phyloP scores from a whole-genome alignment of 225 moss, liverwort and hornwort species.

The Pseudisothecium myosuroides region DNA sequence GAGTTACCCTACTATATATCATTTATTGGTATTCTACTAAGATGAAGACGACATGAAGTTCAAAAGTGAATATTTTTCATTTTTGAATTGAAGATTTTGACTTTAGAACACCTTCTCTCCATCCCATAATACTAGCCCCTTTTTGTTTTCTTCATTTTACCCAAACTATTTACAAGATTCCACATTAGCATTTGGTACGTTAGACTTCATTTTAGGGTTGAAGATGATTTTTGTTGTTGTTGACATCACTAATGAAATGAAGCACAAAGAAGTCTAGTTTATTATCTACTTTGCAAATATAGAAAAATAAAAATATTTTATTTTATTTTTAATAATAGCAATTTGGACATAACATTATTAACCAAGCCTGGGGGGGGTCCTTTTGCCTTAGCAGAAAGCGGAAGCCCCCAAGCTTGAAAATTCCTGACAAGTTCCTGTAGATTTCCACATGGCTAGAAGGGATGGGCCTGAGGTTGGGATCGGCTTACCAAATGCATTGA shows the following conservation, averaged over 20 bases:
- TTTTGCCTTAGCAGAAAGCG: too few species aligned
- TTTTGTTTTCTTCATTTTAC: not conserved
- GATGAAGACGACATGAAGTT: too few species aligned
- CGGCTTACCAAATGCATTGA: too few species aligned
- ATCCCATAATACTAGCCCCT: not conserved
- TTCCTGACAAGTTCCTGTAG: too few species aligned
- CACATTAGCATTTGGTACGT: too few species aligned
- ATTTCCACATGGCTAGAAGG: too few species aligned
- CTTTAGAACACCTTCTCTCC: not conserved
- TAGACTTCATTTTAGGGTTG: fast-evolving
- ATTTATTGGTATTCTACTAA: not conserved
- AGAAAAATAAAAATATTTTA: too few species aligned
- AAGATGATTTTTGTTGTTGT: not conserved
- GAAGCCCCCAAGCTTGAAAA: too few species aligned
- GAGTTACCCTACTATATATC: not conserved
- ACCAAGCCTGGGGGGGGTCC: too few species aligned
- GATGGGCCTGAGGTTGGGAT: too few species aligned
- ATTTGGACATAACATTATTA: too few species aligned
- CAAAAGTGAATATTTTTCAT: not conserved
- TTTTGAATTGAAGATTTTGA: not conserved
- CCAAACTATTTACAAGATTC: not conserved
- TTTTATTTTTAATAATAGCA: not conserved
- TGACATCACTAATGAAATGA: not conserved
- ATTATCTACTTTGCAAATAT: not conserved
- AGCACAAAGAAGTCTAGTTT: not conserved